These are phyloP conservation scores for Cercis canadensis DNA, from an alignment of 306 rosid genomes.

Conservation along the genomic window DNA sequence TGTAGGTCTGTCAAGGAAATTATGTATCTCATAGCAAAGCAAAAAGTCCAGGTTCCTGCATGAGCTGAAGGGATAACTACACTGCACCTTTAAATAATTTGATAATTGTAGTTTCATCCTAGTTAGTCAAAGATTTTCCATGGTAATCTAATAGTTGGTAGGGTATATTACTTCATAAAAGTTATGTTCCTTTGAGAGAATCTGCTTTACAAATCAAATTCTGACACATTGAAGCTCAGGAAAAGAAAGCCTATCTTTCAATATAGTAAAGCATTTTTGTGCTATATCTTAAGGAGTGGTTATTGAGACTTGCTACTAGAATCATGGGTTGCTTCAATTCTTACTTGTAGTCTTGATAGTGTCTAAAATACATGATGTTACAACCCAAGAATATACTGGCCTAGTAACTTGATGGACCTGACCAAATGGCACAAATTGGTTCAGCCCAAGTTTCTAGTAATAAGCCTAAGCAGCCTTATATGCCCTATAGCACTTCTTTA, in stretches of 20 bases:
- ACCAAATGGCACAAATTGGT: too few species aligned
- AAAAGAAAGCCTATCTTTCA: background rate
- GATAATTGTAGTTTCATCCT: conserved; percentile 13
- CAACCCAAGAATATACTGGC: too few species aligned
- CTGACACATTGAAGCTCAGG: conserved; percentile 17
- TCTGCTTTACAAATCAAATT: conserved; percentile 14
- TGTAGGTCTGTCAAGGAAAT: conserved; percentile 22
- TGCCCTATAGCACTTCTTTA: too few species aligned
- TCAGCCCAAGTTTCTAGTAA: too few species aligned
- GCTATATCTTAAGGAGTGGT: conserved; percentile 8
- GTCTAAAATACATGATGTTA: too few species aligned
- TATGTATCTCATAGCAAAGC: conserved; percentile 22
- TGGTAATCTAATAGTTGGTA: conserved; percentile 6
- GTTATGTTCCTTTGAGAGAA: too few species aligned
- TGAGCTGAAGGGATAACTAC: conserved; percentile 2
- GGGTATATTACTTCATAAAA: background rate
- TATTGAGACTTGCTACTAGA: background rate
- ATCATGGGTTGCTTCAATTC: too few species aligned
- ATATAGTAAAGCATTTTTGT: conserved; percentile 1
- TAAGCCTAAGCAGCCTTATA: too few species aligned
- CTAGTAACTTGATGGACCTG: too few species aligned
- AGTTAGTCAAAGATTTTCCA: conserved; percentile 11
- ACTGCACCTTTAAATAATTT: conserved; percentile 26
- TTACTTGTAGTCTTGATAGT: too few species aligned
- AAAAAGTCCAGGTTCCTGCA: conserved; percentile 9